Evolutionary conservation across 2,329 filamentous ascomycete genomes (phyloP).

Genomic region (Fusarium staphyleae): DNA sequence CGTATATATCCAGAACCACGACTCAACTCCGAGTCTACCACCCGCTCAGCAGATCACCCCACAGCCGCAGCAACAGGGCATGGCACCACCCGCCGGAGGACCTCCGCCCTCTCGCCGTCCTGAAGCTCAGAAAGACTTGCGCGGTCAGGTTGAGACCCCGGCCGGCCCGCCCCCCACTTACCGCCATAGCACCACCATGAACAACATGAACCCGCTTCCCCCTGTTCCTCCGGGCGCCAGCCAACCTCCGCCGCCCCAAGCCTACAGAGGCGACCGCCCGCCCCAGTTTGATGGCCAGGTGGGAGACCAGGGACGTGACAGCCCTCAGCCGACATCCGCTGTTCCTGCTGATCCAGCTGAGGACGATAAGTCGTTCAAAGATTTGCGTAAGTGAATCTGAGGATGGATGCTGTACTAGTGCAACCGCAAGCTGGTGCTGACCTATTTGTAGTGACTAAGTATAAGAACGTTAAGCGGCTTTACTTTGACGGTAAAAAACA

Average conservation of each 20-base stretch:
- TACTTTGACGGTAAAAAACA: constrained; percentile 96
- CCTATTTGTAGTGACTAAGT: constrained; percentile 77
- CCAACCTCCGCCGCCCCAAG: constrained; percentile 39
- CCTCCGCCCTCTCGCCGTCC: constrained; percentile 55
- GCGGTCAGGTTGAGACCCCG: constrained; percentile 52
- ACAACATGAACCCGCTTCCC: constrained; percentile 53
- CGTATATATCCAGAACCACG: constrained; percentile 48
- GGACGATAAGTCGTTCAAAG: constrained; percentile 63
- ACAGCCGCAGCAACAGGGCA: constrained; percentile 47
- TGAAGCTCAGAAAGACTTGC: constrained; percentile 56
- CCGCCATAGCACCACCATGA: constrained; percentile 57
- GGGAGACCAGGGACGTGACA: constrained; percentile 61
- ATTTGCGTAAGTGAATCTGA: constrained; percentile 56
- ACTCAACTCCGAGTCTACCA: constrained; percentile 41
- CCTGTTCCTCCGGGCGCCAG: constrained; percentile 46
- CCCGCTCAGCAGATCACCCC: constrained; percentile 41
- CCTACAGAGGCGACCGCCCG: constrained; percentile 51
- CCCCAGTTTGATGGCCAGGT: constrained; percentile 54
- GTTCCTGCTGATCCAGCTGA: constrained; percentile 50
- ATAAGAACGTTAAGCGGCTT: constrained; percentile 96
- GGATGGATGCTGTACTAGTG: background rate
- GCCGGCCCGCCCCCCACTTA: constrained; percentile 59
- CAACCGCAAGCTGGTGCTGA: constrained; percentile 10
- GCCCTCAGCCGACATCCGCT: constrained; percentile 59
- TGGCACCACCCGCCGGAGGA: constrained; percentile 57